Conservation (phyloP, 1,139 yeast genomes). For the Sugiyamaella novakii region DNA sequence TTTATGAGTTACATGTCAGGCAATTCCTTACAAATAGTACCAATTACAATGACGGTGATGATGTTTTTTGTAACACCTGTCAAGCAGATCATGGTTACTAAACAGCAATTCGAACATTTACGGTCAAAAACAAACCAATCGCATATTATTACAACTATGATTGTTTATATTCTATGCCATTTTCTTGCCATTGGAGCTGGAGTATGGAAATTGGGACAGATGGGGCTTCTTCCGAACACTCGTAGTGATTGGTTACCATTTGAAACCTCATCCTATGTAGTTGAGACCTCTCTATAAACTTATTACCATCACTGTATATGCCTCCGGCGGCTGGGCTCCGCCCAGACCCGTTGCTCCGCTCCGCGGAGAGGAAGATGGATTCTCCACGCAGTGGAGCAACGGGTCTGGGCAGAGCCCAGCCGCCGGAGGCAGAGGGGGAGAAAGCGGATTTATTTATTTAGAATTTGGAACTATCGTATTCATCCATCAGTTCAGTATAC, state of each 20-base stretch:
- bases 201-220: constrained; percentile 75
- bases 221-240: constrained; percentile 91
- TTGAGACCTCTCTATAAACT: constrained; percentile 17
- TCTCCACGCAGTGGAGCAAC: not conserved
- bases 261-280: constrained; percentile 56
- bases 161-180: constrained; percentile 60
- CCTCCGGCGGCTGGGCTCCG: constrained; percentile 5
- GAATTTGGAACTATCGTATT: constrained; percentile 27
- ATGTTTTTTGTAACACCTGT: constrained; percentile 71
- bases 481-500: constrained; percentile 30
- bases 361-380: not conserved
- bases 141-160: constrained; percentile 53
- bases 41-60: constrained; percentile 88
- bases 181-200: constrained; percentile 72
- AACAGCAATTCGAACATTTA: constrained; percentile 45
- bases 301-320: constrained; percentile 4
- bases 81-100: constrained; percentile 65
- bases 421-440: not conserved
- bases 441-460: not conserved
- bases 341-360: constrained; percentile 6
- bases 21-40: constrained; percentile 82
- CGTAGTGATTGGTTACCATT: constrained; percentile 92
- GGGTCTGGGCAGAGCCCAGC: constrained; percentile 6
- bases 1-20: constrained; percentile 96
- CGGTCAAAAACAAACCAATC: constrained; percentile 39